Evolutionary conservation across 202 grass and related monocot genomes (phyloP), one percentile per base, ranked within the genome.

Genomic region (Hordeum pubiflorum): DNA sequence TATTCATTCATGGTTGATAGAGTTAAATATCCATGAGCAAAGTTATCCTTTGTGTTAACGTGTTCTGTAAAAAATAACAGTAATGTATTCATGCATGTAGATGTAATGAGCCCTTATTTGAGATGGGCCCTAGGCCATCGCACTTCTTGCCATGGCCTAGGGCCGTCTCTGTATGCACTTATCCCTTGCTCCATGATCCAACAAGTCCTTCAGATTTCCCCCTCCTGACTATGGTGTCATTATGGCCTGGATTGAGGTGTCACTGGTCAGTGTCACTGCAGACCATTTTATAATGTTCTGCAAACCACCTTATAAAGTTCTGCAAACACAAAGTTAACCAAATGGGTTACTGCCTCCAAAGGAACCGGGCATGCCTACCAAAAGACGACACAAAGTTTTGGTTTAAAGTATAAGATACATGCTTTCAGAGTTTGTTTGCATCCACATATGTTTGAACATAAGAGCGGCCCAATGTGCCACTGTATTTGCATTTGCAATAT

Each of bases 231-330:
- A 87, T 78, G 91, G 83, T 77, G 90, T 90, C 89, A 90, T 92
- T 27, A 94, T 60, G 62, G 92, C 89, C 77, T 83, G 91, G 79
- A 90, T 94, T 70, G 80, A 89, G 64, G 91, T 94, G 36, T 89
- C 94, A 73, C 90, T 26, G 24, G 24, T 26, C 24, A 26, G 1
- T 91, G 50, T 91, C 84, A 63, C 74, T 81, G 61, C 89, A 94
- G 34, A 90, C 83, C 91, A 97, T 94, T 78, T 90, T 86, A 75
- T 90, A 89, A 82, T 94, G 87, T 67, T 91, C 78, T 76, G 58
- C 89, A 97, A 41, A 90, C 84, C 91, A 97, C 92, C 81, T 90
- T 87, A 72, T 90, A 89, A 80, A 97, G 87, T 54, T 92, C 94
- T 97, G 74, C 46, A 89, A 61, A 72, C 31, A 81, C 10, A 10